A percentile compares a stretch with the other conserved stretches of the same genome.
Evolutionary conservation across 2,329 filamentous ascomycete genomes (phyloP).

Genomic region (Alternaria incomplexa): DNA sequence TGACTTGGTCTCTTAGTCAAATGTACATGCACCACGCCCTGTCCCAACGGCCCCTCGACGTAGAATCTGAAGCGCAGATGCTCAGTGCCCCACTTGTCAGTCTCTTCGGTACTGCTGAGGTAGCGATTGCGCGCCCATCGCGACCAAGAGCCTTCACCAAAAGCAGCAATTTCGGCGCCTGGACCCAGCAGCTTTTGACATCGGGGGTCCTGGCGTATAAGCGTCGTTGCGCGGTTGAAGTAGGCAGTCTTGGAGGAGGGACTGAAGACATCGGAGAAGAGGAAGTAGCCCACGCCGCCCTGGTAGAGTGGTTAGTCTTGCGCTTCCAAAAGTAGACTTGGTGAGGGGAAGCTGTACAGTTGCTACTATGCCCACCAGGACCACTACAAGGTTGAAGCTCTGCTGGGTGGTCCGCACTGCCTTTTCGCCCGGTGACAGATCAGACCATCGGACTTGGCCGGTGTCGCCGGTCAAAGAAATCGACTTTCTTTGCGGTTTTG

Average conservation of each 20-base stretch:
- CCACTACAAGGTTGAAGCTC: constrained; percentile 82
- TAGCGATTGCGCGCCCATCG: constrained; percentile 75
- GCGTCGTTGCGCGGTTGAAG: constrained; percentile 85
- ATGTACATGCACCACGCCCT: constrained; percentile 77
- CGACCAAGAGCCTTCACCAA: constrained; percentile 80
- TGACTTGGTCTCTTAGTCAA: constrained; percentile 72
- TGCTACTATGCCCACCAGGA: constrained; percentile 74
- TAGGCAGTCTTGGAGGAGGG: constrained; percentile 82
- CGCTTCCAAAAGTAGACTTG: background rate
- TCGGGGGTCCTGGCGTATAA: constrained; percentile 73
- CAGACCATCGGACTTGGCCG: constrained; percentile 78
- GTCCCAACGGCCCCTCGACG: constrained; percentile 78
- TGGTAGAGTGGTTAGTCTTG: constrained; percentile 42
- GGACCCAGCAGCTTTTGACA: constrained; percentile 79
- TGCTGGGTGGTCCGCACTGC: constrained; percentile 86
- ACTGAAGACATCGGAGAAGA: constrained; percentile 47
- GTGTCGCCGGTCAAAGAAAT: constrained; percentile 88
- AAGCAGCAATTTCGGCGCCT: constrained; percentile 74
- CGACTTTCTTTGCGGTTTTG: constrained; percentile 65
- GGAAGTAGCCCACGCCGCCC: constrained; percentile 69
- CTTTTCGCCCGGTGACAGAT: constrained; percentile 79
- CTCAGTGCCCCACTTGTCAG: constrained; percentile 75
- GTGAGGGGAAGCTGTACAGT: constrained; percentile 63
- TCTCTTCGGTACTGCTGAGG: constrained; percentile 68
- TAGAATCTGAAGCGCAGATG: constrained; percentile 85